Conservation (phyloP, 306 rosid species). For the Quercus glauca region DNA sequence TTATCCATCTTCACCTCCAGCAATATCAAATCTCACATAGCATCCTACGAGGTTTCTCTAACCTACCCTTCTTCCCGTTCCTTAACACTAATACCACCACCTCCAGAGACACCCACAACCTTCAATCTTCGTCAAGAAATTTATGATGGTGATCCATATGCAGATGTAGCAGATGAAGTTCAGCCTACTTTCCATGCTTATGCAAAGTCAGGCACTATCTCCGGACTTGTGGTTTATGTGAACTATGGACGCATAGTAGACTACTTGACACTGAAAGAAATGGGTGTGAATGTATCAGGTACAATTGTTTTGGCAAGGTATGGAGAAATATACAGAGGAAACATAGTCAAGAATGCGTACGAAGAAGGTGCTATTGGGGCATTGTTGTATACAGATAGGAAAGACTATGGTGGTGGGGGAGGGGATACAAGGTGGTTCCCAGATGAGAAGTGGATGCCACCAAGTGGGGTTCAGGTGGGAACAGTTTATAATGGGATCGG, state of each 20-base stretch:
- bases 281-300: slow-evolving; percentile 48
- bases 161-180: slow-evolving; percentile 41
- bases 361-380: slow-evolving; percentile 61
- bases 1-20: slow-evolving; percentile 38
- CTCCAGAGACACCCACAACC: slow-evolving; percentile 28
- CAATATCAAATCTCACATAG: slow-evolving; percentile 38
- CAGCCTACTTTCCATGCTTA: slow-evolving; percentile 64
- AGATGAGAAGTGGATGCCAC: slow-evolving; percentile 64
- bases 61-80: slow-evolving; percentile 53
- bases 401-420: slow-evolving; percentile 62
- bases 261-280: slow-evolving; percentile 32
- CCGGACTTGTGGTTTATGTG: slow-evolving; percentile 47
- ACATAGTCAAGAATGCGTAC: slow-evolving; percentile 49
- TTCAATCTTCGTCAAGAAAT: slow-evolving; percentile 41
- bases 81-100: slow-evolving; percentile 32
- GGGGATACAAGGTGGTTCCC: slow-evolving; percentile 53
- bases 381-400: slow-evolving; percentile 56
- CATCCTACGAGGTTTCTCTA: slow-evolving; percentile 45
- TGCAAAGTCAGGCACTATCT: slow-evolving; percentile 58
- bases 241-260: slow-evolving; percentile 67
- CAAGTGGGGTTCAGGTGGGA: slow-evolving; percentile 78
- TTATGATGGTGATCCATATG: slow-evolving; percentile 53
- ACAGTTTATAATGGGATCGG: slow-evolving; percentile 47
- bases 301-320: slow-evolving; percentile 47
- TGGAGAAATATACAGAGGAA: slow-evolving; percentile 64